These are phyloP conservation scores for Kondoa malvinella DNA, from an alignment of 768 basidiomycete genomes.

Conservation along the genomic window DNA sequence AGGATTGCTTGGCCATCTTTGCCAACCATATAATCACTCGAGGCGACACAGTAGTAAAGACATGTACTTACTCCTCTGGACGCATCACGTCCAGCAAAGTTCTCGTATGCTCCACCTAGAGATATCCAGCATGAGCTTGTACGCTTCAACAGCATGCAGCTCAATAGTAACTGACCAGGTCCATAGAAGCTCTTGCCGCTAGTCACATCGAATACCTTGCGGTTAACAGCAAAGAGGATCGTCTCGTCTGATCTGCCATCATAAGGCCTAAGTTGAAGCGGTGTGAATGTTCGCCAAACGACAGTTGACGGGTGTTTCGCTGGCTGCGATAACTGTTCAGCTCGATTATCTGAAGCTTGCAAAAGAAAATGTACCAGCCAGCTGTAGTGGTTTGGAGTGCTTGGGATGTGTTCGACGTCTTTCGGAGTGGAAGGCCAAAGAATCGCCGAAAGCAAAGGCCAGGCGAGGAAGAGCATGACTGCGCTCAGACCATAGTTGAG, in stretches of 20 bases:
- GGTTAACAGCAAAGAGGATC: constrained; percentile 71
- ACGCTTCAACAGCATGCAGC: neutral
- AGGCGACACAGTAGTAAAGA: neutral
- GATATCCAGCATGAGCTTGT: neutral
- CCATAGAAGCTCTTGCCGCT: constrained; percentile 83
- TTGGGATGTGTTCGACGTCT: neutral
- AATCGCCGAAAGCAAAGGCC: neutral
- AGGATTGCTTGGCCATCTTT: constrained; percentile 12
- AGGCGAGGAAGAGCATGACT: neutral
- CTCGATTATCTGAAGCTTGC: neutral
- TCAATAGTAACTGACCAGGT: constrained; percentile 46
- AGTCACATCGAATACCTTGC: constrained; percentile 84
- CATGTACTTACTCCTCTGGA: constrained; percentile 48
- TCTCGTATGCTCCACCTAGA: constrained; percentile 84
- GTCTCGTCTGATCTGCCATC: constrained; percentile 41
- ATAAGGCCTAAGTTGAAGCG: constrained; percentile 18
- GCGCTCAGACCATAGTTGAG: neutral
- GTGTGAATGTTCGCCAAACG: constrained; percentile 14
- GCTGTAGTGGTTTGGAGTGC: neutral
- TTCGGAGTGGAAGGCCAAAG: neutral
- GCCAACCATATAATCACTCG: neutral
- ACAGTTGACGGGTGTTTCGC: neutral
- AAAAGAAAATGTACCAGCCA: neutral
- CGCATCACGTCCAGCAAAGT: constrained; percentile 92
- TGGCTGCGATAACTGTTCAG: neutral